Percentiles rank a stretch among this genome's conserved stretches.
Conservation (phyloP, 163 green algal genomes). For the Volvox carteri region DNA sequence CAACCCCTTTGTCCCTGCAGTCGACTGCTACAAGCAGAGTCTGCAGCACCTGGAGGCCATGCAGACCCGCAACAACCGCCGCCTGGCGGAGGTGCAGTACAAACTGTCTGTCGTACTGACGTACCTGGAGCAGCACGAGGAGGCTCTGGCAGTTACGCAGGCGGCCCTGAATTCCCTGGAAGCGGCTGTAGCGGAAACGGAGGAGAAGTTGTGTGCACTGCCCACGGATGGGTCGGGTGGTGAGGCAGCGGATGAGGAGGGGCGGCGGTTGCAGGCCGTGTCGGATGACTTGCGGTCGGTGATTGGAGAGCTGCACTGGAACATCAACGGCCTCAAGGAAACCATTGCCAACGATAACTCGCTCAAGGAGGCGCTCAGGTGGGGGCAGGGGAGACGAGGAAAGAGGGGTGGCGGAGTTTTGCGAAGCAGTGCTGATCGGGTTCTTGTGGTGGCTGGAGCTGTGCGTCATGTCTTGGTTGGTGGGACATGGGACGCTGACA, state of each 20-base stretch:
- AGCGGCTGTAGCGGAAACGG: conserved; percentile 31
- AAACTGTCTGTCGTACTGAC: conserved; percentile 53
- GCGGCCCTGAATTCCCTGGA: conserved; percentile 22
- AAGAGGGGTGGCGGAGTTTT: neutral
- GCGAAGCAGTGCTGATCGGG: no score
- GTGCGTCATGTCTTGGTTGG: no score
- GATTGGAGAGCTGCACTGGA: conserved; percentile 50
- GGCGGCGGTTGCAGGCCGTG: conserved; percentile 16
- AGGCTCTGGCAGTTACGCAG: conserved; percentile 49
- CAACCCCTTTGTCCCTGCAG: no score
- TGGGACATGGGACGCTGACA: no score
- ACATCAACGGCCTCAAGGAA: conserved; percentile 37
- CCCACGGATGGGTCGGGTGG: conserved; percentile 47
- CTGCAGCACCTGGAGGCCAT: conserved; percentile 35
- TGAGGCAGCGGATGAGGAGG: conserved; percentile 52
- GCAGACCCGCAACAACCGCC: conserved; percentile 39
- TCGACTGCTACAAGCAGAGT: conserved; percentile 35
- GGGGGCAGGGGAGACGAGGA: neutral
- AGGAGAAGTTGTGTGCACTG: conserved; percentile 36
- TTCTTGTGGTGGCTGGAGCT: no score
- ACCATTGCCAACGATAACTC: conserved; percentile 38
- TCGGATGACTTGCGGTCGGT: conserved; percentile 49
- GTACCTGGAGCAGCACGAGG: conserved; percentile 53
- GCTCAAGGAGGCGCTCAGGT: conserved; percentile 46
- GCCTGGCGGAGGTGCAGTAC: conserved; percentile 63